phyloP scores from a whole-genome alignment of 108 stramenopile species.

The Skeletonema tropicum region DNA sequence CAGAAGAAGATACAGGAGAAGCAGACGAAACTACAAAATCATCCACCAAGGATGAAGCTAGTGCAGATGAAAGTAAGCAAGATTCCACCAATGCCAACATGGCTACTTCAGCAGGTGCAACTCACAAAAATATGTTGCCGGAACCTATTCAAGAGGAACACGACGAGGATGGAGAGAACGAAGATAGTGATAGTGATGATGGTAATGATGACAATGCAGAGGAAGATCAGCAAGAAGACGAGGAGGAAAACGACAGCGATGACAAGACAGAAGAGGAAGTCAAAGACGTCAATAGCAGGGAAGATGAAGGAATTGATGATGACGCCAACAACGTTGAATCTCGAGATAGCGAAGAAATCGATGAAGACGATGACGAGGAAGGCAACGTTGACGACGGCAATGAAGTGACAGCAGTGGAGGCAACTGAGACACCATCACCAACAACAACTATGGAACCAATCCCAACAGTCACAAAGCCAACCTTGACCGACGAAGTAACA shows the following conservation, averaged over 20 bases:
- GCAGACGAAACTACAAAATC: not conserved
- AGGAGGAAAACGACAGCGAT: conserved; percentile 6
- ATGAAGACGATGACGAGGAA: not conserved
- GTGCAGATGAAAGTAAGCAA: conserved; percentile 4
- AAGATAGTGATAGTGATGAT: conserved; percentile 23
- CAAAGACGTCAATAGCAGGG: not conserved
- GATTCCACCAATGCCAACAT: conserved; percentile 13
- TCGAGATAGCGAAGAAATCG: not conserved
- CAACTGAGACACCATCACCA: not conserved
- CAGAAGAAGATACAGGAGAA: conserved; percentile 28
- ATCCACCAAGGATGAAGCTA: not conserved
- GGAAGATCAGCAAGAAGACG: not conserved
- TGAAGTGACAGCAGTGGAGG: conserved; percentile 1
- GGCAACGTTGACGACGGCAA: not conserved
- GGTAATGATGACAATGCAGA: not conserved
- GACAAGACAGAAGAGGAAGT: not conserved
- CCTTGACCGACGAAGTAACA: not conserved
- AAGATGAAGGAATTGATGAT: not conserved
- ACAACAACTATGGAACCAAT: conserved; percentile 5
- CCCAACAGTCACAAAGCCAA: not conserved
- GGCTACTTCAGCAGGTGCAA: not conserved
- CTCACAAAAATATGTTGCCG: conserved; percentile 17
- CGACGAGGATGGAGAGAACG: conserved; percentile 58
- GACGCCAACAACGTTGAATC: not conserved
- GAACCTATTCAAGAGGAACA: conserved; percentile 46